These are phyloP conservation scores for Plasmopara viticola DNA, from an alignment of 352 stramenopile species.

Conservation along the genomic window DNA sequence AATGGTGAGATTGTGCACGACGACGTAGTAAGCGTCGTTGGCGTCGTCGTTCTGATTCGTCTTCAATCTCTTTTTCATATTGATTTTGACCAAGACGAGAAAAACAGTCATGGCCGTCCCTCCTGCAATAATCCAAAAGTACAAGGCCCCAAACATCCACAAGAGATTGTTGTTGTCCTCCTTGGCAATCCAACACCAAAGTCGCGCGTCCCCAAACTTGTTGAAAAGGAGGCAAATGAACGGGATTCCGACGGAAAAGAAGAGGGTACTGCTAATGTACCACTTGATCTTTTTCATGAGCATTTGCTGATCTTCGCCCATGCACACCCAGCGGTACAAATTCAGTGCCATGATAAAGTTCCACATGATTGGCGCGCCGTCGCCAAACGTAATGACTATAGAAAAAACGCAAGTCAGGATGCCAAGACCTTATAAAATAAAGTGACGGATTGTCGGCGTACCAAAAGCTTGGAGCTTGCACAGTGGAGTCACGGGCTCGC, in stretches of 20 bases:
- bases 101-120: constrained; percentile 48
- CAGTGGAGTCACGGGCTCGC: constrained; percentile 44
- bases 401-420: constrained; percentile 2
- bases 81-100: constrained; percentile 70
- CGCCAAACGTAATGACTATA: constrained; percentile 75
- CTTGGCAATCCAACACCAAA: constrained; percentile 76
- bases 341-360: constrained; percentile 83
- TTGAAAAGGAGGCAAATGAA: constrained; percentile 45
- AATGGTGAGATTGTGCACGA: constrained; percentile 78
- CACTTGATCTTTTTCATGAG: constrained; percentile 80
- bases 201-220: constrained; percentile 58
- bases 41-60: constrained; percentile 73
- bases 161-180: constrained; percentile 48
- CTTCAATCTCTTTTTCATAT: constrained; percentile 66
- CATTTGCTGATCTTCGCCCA: constrained; percentile 78
- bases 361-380: constrained; percentile 69
- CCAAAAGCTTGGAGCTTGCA: constrained; percentile 72
- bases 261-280: constrained; percentile 57
- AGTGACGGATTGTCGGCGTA: constrained; percentile 10
- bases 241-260: constrained; percentile 54
- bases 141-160: constrained; percentile 70
- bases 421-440: neutral
- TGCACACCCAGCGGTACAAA: constrained; percentile 76
- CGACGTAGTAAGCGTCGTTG: constrained; percentile 66
- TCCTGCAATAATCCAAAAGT: constrained; percentile 69